These are phyloP conservation scores for Penicillium coprophilum DNA, from an alignment of 495 filamentous ascomycete genomes.

Conservation along the genomic window DNA sequence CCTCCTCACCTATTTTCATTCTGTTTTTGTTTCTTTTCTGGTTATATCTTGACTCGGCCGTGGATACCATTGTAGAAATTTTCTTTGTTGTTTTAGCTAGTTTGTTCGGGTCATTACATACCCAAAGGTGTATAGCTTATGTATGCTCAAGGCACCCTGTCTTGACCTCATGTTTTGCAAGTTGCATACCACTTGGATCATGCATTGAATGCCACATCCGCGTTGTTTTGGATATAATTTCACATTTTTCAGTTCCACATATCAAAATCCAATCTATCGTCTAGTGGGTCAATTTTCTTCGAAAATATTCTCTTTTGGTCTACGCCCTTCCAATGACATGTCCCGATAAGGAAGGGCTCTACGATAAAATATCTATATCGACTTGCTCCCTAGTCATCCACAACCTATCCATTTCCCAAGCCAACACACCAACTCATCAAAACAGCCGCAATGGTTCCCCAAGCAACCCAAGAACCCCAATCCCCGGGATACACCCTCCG, in stretches of 20 bases:
- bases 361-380: neutral
- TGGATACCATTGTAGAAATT: slow-evolving; percentile 9
- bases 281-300: neutral
- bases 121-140: neutral
- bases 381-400: neutral
- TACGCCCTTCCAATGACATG: slow-evolving; percentile 6
- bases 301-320: neutral
- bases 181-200: slow-evolving; percentile 6
- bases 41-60: neutral
- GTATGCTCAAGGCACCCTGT: neutral
- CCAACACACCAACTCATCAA: too few relatives aligned
- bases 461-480: neutral
- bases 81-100: neutral
- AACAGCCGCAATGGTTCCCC: neutral
- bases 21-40: slow-evolving; percentile 3
- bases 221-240: neutral
- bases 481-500: neutral
- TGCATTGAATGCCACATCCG: neutral
- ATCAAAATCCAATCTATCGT: neutral
- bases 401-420: neutral
- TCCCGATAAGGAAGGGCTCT: neutral
- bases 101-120: neutral
- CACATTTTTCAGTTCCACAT: neutral
- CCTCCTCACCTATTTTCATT: neutral
- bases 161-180: slow-evolving; percentile 3